Percentiles rank a stretch among this genome's conserved stretches.
Conservation (phyloP, 1,284 basidiomycete species). For the Ceratobasidium sp. region DNA sequence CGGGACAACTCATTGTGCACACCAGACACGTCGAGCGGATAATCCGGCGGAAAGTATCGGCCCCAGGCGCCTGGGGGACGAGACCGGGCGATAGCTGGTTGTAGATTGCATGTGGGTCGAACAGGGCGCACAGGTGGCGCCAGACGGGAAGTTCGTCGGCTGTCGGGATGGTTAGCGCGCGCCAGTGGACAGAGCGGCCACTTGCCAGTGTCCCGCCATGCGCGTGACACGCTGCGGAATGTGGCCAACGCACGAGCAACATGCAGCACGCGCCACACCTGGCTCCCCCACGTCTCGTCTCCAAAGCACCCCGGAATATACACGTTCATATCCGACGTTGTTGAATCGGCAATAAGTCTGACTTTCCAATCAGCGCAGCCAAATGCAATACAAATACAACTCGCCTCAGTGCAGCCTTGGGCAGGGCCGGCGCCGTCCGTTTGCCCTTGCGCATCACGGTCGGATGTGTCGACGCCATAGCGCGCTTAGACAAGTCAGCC, state of each 20-base stretch:
- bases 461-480: conserved; percentile 25
- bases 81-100: not conserved
- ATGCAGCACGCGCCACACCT: conserved; percentile 10
- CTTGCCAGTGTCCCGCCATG: conserved; percentile 21
- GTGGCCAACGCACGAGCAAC: not conserved
- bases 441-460: conserved; percentile 32
- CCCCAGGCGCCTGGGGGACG: not conserved
- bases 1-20: conserved; percentile 13
- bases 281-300: conserved; percentile 1
- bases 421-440: conserved; percentile 8
- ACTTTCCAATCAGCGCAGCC: not conserved
- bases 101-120: conserved; percentile 3
- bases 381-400: not conserved
- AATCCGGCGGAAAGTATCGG: conserved; percentile 20
- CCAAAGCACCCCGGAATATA: not conserved
- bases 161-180: conserved; percentile 1
- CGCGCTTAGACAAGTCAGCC: conserved; percentile 22
- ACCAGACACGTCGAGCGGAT: conserved; percentile 26
- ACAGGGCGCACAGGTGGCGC: not conserved
- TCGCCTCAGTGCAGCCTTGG: conserved; percentile 1
- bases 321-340: not conserved
- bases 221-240: conserved; percentile 7
- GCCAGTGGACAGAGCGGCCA: not conserved
- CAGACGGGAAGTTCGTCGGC: conserved; percentile 9
- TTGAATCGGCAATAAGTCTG: conserved; percentile 3